Evolutionary conservation across 495 filamentous ascomycete species (phyloP), one percentile per base, ranked within the genome.

Genomic region (Alectoria sarmentosa): DNA sequence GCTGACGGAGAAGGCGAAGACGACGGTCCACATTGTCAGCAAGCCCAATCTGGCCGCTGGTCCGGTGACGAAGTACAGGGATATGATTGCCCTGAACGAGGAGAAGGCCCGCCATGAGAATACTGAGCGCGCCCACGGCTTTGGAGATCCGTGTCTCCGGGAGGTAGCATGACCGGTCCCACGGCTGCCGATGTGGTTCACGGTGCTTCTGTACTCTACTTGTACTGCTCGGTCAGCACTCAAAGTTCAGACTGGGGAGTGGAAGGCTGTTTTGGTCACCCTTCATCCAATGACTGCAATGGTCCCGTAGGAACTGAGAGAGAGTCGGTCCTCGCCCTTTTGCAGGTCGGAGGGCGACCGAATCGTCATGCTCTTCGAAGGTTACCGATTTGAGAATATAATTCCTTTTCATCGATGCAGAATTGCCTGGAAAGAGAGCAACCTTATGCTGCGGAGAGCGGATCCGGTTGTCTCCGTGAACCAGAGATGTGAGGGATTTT

Each of bases 251-350:
- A 28, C 19, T 26, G 19, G 30, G 4, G 23, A 32, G 5, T 13
- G 4, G 21, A n/a, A 19, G 2, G 0, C 15, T n/a, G 21, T 14
- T 42, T 30, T n/a, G n/a, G n/a, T n/a, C 3, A 23, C 21, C 62
- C 52, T 64, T 58, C 56, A 65, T 49, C 63, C 56, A 65, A 28
- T 49, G 39, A 19, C 62, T 21, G n/a, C 63, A 65, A 52, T 65
- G 57, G 34, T 65, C 56, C 46, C 63, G 60, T 42, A 65, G 39
- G 44, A 65, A 65, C n/a, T 65, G 63, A 36, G 63, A 36, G 63
- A 65, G 17, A 65, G 41, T 54, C 63, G 37, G 26, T 65, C 63
- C 21, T 65, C 63, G 23, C 56, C 63, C 52, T 52, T n/a, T 65
- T 60, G 63, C 56, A 37, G 56, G 57, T 42, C 63, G 49, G 14